These are phyloP conservation scores for Hyphopichia homilentoma DNA, from an alignment of 805 yeast species.

Conservation along the genomic window DNA sequence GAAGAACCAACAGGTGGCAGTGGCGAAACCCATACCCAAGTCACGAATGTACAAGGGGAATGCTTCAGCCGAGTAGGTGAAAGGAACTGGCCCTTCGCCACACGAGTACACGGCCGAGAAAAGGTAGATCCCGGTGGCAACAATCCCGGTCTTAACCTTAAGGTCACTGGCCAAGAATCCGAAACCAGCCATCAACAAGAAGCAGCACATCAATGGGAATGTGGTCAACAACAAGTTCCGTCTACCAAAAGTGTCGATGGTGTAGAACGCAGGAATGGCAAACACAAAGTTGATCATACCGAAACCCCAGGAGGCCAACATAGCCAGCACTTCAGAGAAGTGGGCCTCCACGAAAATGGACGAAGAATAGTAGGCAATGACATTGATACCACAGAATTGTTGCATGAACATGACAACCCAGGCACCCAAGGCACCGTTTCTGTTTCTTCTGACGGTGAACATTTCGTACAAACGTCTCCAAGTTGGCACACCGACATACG, in stretches of 20 bases:
- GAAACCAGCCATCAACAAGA: conserved; percentile 60
- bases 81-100: conserved; percentile 89
- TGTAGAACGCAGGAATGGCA: conserved; percentile 78
- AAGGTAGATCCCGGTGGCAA: conserved; percentile 70
- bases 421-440: conserved; percentile 78
- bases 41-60: conserved; percentile 76
- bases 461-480: conserved; percentile 50
- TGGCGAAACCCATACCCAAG: conserved; percentile 75
- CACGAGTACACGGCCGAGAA: conserved; percentile 73
- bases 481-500: conserved; percentile 44
- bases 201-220: conserved; percentile 62
- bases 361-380: conserved; percentile 81
- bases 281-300: conserved; percentile 78
- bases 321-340: conserved; percentile 56
- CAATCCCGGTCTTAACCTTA: conserved; percentile 60
- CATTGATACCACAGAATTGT: conserved; percentile 88
- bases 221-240: conserved; percentile 54
- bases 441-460: conserved; percentile 71
- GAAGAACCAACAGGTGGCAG: conserved; percentile 73
- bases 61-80: conserved; percentile 84
- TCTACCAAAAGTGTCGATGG: conserved; percentile 77
- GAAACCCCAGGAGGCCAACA: conserved; percentile 82
- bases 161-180: conserved; percentile 62
- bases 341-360: conserved; percentile 69
- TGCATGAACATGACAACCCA: conserved; percentile 86